Base-by-base conservation (phyloP, 257 asterid genomes). In the Nemophila menziesii region DNA sequence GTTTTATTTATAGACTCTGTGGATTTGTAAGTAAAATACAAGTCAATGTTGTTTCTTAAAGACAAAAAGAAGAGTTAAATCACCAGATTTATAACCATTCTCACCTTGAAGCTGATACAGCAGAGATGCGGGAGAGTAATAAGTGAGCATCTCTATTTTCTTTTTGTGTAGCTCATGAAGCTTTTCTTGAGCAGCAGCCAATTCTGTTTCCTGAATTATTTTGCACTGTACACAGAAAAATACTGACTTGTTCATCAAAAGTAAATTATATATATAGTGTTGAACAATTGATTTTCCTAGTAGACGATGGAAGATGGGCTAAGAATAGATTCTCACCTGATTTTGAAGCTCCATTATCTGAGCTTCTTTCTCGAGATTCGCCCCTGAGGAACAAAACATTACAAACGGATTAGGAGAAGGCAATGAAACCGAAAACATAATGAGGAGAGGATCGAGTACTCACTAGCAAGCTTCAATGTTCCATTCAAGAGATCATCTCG, bases 181-280 rank as follows among this genome's bases (percentile, higher is more conserved):
- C 37, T 69, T 90, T 68, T 90, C 94, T 67, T 74, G 92, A 54
- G 99, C 94, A 63, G 92, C 64, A 60, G 96, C 99, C 61, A 90
- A 68, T 69, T 85, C 99, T 33, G 93, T 70, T 13, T 94, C 85
- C 43, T 92, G 82, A 52, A 90, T 90, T 45, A 90, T 79, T 66
- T 82, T 73, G 58, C 99, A 81, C 99, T 85, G 81, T 46, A 65
- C 36, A 48, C 73, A 52, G 44, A 23, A 48, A 37, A 41, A 48
- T 10, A 29, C 23, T 3, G 0, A 8, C 14, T 34, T 29, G 48
- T 43, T 51, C 5, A 33, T 37, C 22, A 39, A 39, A 17, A 46
- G 22, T 33, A 42, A 46, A 23, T 17, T 10, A n/a, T n/a, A n/a
- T n/a, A n/a, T n/a, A n/a, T n/a, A 20, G 16, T 47, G 46, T 26